Evolutionary conservation across 1,284 basidiomycete genomes (phyloP).

Genomic region (Caloboletus firmus): DNA sequence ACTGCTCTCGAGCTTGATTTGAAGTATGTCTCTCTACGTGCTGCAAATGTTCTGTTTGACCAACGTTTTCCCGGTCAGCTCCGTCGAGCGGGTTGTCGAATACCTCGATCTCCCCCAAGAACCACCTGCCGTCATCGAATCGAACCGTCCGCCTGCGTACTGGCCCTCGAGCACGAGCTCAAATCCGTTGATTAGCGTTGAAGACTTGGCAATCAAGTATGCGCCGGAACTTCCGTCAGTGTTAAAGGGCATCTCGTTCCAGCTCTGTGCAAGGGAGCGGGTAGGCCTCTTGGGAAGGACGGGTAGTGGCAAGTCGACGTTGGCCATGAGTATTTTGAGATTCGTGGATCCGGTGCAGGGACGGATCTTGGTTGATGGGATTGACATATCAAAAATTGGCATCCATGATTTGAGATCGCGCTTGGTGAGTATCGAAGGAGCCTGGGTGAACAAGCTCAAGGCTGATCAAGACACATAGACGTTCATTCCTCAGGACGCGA

Average conservation of each 20-base stretch:
- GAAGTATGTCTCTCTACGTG: slow-evolving; percentile 20
- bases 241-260: slow-evolving; percentile 73
- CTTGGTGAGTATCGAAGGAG: slow-evolving; percentile 46
- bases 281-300: slow-evolving; percentile 77
- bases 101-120: slow-evolving; percentile 89
- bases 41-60: slow-evolving; percentile 38
- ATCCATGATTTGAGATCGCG: slow-evolving; percentile 80
- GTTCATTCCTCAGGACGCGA: slow-evolving; percentile 82
- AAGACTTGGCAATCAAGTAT: slow-evolving; percentile 80
- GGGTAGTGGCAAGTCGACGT: slow-evolving; percentile 78
- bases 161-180: slow-evolving; percentile 78
- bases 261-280: slow-evolving; percentile 61
- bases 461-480: slow-evolving; percentile 45
- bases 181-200: slow-evolving; percentile 55
- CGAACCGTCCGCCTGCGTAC: slow-evolving; percentile 72
- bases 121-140: slow-evolving; percentile 69
- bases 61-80: slow-evolving; percentile 73
- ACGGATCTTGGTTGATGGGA: slow-evolving; percentile 81
- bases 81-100: slow-evolving; percentile 84
- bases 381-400: slow-evolving; percentile 88
- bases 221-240: slow-evolving; percentile 83
- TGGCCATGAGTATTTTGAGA: slow-evolving; percentile 84
- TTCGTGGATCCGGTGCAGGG: slow-evolving; percentile 86
- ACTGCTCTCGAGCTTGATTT: slow-evolving; percentile 46
- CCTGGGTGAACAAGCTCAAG: background rate